Evolutionary conservation across 108 stramenopile species (phyloP).

Genomic region (Nitzschia sp.): DNA sequence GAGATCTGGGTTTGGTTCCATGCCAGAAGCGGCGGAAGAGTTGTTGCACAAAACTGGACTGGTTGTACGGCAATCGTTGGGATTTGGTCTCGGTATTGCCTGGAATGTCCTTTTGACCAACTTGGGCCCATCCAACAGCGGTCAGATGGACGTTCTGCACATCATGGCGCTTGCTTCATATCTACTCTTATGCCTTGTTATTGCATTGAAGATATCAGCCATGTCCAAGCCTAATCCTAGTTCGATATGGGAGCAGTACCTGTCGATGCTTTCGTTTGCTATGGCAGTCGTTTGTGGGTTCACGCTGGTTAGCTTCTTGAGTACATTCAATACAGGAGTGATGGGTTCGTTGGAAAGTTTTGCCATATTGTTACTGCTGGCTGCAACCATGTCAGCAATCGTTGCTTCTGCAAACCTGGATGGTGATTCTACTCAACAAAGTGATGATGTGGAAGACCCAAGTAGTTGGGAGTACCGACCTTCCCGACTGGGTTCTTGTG

Average conservation of each 20-base stretch:
- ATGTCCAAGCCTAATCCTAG: constrained; percentile 1
- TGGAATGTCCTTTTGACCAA: constrained; percentile 23
- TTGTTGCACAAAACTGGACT: constrained; percentile 1
- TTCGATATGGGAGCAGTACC: constrained; percentile 16
- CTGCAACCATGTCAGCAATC: constrained; percentile 10
- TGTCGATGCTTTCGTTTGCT: constrained; percentile 27
- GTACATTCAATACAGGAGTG: constrained; percentile 1
- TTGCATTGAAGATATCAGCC: constrained; percentile 26
- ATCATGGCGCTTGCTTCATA: constrained; percentile 11
- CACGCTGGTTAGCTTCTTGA: constrained; percentile 21
- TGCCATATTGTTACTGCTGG: constrained; percentile 2
- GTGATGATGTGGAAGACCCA: neutral
- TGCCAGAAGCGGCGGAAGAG: neutral
- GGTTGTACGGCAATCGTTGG: constrained; percentile 16
- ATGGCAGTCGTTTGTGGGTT: constrained; percentile 19
- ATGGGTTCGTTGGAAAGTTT: constrained; percentile 13
- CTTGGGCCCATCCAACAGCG: constrained; percentile 4
- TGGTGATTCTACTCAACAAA: neutral
- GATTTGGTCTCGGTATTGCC: constrained; percentile 28
- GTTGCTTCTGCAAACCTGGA: constrained; percentile 13
- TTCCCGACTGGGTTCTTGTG: constrained; percentile 6
- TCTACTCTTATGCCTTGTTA: constrained; percentile 7
- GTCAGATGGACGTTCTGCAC: constrained; percentile 12
- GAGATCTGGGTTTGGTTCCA: no score
- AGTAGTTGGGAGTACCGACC: constrained; percentile 13